Evolutionary conservation across 768 basidiomycete species (phyloP), one percentile per base, ranked within the genome.

Genomic region (Russula sp.): DNA sequence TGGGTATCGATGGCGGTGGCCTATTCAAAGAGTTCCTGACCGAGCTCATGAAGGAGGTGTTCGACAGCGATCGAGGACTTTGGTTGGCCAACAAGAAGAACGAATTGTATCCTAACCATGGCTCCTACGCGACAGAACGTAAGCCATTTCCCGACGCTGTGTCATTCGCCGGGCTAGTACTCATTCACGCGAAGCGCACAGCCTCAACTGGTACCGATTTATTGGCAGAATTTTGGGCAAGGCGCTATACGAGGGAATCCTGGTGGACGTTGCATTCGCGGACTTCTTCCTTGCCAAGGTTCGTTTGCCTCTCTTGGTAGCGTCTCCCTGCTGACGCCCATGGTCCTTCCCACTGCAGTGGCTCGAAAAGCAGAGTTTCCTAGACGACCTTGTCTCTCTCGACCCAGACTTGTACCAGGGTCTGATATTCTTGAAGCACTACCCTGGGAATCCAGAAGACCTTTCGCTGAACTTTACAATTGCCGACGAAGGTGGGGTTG

Each of bases 21-120:
- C 87, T 98, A 5, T 98, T 97, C 79, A 99, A 98, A 73, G 97
- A 98, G 73, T 97, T 98, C 68, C 83, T 98, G 70, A 99, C 94
- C 2, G 91, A 89, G 14, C 74, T 99, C 18, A 88, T 87, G 61
- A 94, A 89, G 70, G 96, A 98, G 72, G 96, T 91, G 0, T 98
- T 99, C 65, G 94, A 99, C 70, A 88, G 90, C 2, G 86, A 98
- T 70, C 85, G 94, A 5, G 97, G 97, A 10, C 77, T 99, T 5
- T 99, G 97, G 97, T 78, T 96, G 32, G 85, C 84, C 32, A 99
- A 88, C 61, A 84, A 84, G 73, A 89, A 93, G 74, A 91, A 97
- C 59, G 94, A 98, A 74, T 77, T 99, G 50, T 99, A 98, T 71
- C 97, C 97, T 0, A 95, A 94, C 69, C 93, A 94, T 8, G 93